Evolutionary conservation across 2,329 filamentous ascomycete species (phyloP).

Genomic region (Trichoderma pleuroti): DNA sequence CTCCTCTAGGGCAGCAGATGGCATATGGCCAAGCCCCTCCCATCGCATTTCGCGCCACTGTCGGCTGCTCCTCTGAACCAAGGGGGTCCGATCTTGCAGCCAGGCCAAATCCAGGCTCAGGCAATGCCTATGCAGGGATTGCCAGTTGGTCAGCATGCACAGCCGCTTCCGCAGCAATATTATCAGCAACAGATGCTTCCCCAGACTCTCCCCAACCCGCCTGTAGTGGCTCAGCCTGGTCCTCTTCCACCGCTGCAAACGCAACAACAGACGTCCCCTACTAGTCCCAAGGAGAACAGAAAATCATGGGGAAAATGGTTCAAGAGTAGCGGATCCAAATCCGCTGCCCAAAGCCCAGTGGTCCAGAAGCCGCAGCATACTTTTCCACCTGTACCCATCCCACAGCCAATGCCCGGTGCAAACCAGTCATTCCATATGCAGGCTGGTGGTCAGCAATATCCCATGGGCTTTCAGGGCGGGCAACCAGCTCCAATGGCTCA

Average conservation of each 20-base stretch:
- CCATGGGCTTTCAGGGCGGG: conserved; percentile 15
- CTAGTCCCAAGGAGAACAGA: conserved; percentile 24
- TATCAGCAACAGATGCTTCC: background rate
- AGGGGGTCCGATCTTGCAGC: background rate
- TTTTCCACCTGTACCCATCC: conserved; percentile 3
- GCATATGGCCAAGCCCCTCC: background rate
- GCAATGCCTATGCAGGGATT: background rate
- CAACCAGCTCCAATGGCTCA: background rate
- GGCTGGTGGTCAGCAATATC: background rate
- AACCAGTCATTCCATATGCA: conserved; percentile 7
- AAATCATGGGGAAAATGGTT: conserved; percentile 33
- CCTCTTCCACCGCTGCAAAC: background rate
- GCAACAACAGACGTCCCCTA: background rate
- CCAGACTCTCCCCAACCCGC: background rate
- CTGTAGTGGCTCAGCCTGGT: background rate
- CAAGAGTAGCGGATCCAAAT: conserved; percentile 25
- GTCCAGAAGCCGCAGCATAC: background rate
- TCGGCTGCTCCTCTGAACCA: background rate
- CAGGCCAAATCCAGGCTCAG: background rate
- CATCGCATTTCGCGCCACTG: background rate
- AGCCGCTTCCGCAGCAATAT: background rate
- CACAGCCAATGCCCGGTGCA: background rate
- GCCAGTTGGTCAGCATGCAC: background rate
- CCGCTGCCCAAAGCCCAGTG: conserved; percentile 6
- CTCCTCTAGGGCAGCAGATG: background rate